These are phyloP conservation scores for Rhodotorula sp. DNA, from an alignment of 1,284 basidiomycete species.

Conservation along the genomic window DNA sequence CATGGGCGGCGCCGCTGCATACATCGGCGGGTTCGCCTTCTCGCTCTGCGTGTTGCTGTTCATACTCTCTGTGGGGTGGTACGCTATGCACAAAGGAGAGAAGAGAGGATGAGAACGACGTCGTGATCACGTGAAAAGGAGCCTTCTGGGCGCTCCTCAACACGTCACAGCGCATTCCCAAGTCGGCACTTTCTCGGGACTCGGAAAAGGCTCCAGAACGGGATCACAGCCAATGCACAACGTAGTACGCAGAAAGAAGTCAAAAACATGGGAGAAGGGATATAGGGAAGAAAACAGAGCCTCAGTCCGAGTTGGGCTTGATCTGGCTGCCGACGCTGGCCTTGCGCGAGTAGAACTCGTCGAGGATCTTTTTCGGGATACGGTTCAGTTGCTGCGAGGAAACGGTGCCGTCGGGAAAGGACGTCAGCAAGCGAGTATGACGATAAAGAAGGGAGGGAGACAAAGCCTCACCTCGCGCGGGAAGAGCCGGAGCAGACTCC, in stretches of 20 bases:
- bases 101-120: no score
- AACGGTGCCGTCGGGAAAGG: constrained; percentile 52
- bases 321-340: constrained; percentile 46
- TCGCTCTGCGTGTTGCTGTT: neutral
- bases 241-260: neutral
- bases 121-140: no score
- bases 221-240: neutral
- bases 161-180: no score
- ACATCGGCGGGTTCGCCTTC: neutral
- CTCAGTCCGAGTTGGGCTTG: constrained; percentile 16
- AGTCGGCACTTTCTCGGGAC: no score
- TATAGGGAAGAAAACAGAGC: neutral
- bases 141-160: no score
- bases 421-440: constrained; percentile 47
- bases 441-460: no score
- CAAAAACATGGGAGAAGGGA: no score
- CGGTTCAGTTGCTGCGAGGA: constrained; percentile 53
- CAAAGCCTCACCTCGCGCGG: constrained; percentile 64
- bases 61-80: no score
- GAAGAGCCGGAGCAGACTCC: constrained; percentile 96
- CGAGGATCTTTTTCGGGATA: constrained; percentile 62
- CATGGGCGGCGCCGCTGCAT: neutral
- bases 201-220: no score
- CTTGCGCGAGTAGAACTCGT: constrained; percentile 80
- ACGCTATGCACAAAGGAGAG: no score